Conservation (phyloP, 805 yeast genomes). For the Scheffersomyces spartinae region DNA sequence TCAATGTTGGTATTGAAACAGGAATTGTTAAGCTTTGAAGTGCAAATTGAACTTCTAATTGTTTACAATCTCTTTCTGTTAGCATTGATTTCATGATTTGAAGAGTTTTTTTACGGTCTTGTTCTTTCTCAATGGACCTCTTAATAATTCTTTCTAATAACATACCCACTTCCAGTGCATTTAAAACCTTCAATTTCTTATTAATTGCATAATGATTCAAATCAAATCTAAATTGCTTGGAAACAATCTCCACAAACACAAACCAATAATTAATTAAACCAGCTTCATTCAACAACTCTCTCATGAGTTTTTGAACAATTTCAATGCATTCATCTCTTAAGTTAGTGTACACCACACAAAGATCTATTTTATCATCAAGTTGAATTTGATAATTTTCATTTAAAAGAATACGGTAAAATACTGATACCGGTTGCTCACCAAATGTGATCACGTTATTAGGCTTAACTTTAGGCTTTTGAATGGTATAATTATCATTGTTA, state of each 20-base stretch:
- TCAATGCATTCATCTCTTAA: conserved; percentile 32
- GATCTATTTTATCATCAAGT: conserved; percentile 7
- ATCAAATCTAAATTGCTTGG: conserved; percentile 14
- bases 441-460: conserved; percentile 36
- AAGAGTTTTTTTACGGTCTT: conserved; percentile 1
- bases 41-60: conserved; percentile 1
- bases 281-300: conserved; percentile 3
- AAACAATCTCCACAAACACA: conserved; percentile 10
- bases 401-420: conserved; percentile 41
- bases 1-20: conserved; percentile 52
- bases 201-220: conserved; percentile 18
- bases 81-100: conserved; percentile 2
- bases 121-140: conserved; percentile 3
- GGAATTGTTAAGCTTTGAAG: conserved; percentile 28
- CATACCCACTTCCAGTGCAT: conserved; percentile 8
- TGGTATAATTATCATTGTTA: conserved; percentile 12
- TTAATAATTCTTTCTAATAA: conserved; percentile 7
- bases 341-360: conserved; percentile 35
- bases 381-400: conserved; percentile 10
- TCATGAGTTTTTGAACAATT: conserved; percentile 11
- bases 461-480: conserved; percentile 9
- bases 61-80: conserved; percentile 4
- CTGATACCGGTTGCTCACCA: conserved; percentile 60
- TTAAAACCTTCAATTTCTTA: conserved; percentile 8
- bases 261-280: conserved; percentile 11